These are phyloP conservation scores for Eutrema salsugineum DNA, from an alignment of 441 rosid genomes.

Conservation along the genomic window DNA sequence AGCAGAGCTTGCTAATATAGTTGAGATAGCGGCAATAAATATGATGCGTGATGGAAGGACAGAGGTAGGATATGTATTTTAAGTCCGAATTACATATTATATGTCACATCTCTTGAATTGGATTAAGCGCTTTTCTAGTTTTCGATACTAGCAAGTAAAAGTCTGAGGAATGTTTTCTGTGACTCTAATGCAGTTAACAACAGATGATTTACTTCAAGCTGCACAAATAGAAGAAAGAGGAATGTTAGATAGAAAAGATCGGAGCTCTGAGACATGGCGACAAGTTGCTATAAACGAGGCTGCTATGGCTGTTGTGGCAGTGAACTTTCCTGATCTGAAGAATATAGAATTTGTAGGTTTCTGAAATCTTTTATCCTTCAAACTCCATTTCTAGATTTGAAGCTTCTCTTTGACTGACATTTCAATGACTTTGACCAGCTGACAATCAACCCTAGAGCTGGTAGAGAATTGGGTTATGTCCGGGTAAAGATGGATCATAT, in stretches of 20 bases:
- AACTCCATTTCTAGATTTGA: background rate
- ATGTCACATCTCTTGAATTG: background rate
- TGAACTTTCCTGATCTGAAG: slow-evolving; percentile 88
- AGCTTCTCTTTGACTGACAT: slow-evolving; percentile 4
- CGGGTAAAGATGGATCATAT: slow-evolving; percentile 84
- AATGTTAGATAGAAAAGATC: slow-evolving; percentile 80
- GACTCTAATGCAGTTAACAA: slow-evolving; percentile 62
- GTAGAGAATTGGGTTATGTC: slow-evolving; percentile 89
- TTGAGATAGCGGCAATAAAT: slow-evolving; percentile 88
- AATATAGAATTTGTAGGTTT: slow-evolving; percentile 80
- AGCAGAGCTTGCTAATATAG: slow-evolving; percentile 94
- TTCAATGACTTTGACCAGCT: slow-evolving; percentile 46
- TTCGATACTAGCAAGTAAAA: background rate
- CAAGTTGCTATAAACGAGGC: slow-evolving; percentile 94
- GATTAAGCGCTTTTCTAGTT: background rate
- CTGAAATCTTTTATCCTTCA: slow-evolving; percentile 11
- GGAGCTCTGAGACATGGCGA: slow-evolving; percentile 78
- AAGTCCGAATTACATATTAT: background rate
- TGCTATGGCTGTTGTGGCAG: slow-evolving; percentile 91
- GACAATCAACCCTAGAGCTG: slow-evolving; percentile 92
- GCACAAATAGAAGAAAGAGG: slow-evolving; percentile 98
- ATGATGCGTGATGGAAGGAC: slow-evolving; percentile 96
- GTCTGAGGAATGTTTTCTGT: background rate
- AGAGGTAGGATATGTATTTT: slow-evolving; percentile 48
- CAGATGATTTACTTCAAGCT: slow-evolving; percentile 93